Conservation (phyloP, 768 basidiomycete genomes). For the Naganishia friedmannii region DNA sequence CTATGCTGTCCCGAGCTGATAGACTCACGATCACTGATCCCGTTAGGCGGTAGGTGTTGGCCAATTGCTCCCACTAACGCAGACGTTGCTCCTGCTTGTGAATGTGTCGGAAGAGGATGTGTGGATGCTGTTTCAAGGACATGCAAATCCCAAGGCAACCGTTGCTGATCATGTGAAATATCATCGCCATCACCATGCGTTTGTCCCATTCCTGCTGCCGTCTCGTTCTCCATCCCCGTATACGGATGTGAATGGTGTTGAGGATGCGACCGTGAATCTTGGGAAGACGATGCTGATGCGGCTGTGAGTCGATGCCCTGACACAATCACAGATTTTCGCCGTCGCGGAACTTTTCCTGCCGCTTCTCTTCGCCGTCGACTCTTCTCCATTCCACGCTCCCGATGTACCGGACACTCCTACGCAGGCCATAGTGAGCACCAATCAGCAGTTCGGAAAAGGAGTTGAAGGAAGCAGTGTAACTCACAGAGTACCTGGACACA, state of each 20-base stretch:
- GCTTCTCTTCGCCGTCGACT: constrained; percentile 8
- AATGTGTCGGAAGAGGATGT: neutral
- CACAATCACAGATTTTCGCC: neutral
- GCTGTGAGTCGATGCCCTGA: neutral
- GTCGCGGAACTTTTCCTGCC: constrained; percentile 2
- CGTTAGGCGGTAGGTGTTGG: neutral
- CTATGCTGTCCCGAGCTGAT: neutral
- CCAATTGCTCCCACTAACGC: neutral
- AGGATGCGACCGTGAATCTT: neutral
- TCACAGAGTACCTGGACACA: neutral
- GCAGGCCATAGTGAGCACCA: too few relatives aligned
- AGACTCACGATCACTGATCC: neutral
- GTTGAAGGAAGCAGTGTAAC: neutral
- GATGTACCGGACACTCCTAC: constrained; percentile 17
- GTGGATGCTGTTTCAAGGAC: neutral
- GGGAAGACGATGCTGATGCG: too few relatives aligned
- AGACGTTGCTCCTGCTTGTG: neutral
- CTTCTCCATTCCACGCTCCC: constrained; percentile 15
- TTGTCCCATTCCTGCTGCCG: neutral
- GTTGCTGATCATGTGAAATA: neutral
- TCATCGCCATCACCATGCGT: too few relatives aligned
- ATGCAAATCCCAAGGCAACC: constrained; percentile 3
- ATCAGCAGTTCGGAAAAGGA: neutral
- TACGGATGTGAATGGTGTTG: neutral
- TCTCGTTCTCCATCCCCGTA: neutral